Percentiles rank a stretch among this genome's conserved stretches.
phyloP scores from a whole-genome alignment of 371 early-diverging fungal genomes.

The Rhizopus stolonifer region DNA sequence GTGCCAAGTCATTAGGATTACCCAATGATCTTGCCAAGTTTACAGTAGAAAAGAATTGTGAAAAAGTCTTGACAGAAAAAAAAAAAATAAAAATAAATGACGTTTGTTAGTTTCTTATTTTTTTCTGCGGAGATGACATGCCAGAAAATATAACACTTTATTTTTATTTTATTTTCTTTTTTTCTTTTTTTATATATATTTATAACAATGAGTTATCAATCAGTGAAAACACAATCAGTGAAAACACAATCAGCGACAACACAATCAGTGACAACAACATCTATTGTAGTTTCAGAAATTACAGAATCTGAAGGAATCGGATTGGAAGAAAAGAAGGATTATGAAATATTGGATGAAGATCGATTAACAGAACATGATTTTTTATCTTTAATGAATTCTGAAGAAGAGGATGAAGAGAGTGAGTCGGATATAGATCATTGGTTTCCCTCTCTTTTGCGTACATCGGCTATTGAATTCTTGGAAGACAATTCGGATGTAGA shows the following conservation, averaged over 20 bases:
- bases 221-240: background rate
- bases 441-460: constrained; percentile 23
- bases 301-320: constrained; percentile 12
- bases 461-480: constrained; percentile 20
- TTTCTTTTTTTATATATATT: constrained; percentile 1
- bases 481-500: constrained; percentile 13
- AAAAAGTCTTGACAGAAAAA: constrained; percentile 11
- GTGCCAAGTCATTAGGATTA: constrained; percentile 38
- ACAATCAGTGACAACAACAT: background rate
- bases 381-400: constrained; percentile 14
- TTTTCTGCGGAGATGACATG: background rate
- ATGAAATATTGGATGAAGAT: constrained; percentile 23
- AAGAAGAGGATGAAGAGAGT: constrained; percentile 9
- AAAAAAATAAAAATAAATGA: constrained; percentile 3
- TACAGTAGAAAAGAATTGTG: constrained; percentile 27
- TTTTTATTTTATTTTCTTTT: constrained; percentile 3
- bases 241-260: constrained; percentile 10
- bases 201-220: too few species aligned
- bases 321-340: constrained; percentile 5
- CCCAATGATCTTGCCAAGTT: constrained; percentile 40
- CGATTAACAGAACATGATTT: constrained; percentile 21
- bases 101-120: background rate
- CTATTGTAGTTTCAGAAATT: constrained; percentile 17
- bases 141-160: background rate
- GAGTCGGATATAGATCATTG: constrained; percentile 28